A percentile compares a stretch with the other conserved stretches of the same genome.
Evolutionary conservation across 805 yeast species (phyloP).

Genomic region (Candida bentonensis): DNA sequence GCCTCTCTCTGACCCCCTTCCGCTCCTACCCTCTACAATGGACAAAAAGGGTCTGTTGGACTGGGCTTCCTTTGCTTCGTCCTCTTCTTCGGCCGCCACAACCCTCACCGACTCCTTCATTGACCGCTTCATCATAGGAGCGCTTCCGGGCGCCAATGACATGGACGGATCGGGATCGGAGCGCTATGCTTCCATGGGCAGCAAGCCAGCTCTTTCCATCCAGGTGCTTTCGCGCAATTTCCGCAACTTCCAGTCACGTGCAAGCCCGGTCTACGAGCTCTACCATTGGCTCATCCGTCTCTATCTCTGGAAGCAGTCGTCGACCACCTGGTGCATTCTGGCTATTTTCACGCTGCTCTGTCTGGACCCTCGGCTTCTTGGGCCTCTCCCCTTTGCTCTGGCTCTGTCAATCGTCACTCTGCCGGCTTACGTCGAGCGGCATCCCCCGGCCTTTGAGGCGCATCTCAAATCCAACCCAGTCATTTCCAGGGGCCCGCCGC

Average conservation of each 20-base stretch:
- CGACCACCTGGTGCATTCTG: constrained; percentile 45
- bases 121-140: constrained; percentile 58
- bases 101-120: constrained; percentile 48
- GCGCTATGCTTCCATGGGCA: constrained; percentile 46
- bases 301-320: constrained; percentile 51
- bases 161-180: constrained; percentile 21
- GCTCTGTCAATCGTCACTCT: constrained; percentile 43
- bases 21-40: no score
- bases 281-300: constrained; percentile 43
- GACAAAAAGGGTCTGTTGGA: neutral
- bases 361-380: constrained; percentile 42
- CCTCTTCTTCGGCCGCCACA: neutral
- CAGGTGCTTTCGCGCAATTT: constrained; percentile 44
- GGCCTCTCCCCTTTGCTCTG: constrained; percentile 34
- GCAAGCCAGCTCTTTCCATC: constrained; percentile 55
- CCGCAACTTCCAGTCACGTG: constrained; percentile 12
- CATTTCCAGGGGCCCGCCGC: constrained; percentile 34
- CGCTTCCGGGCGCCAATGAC: constrained; percentile 47
- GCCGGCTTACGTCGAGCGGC: constrained; percentile 49
- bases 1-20: no score
- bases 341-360: constrained; percentile 37
- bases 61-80: neutral
- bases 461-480: constrained; percentile 26
- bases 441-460: constrained; percentile 40
- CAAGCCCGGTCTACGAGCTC: constrained; percentile 29